Conservation (phyloP, 2,329 filamentous ascomycete species). For the Fragosphaeria purpurea region DNA sequence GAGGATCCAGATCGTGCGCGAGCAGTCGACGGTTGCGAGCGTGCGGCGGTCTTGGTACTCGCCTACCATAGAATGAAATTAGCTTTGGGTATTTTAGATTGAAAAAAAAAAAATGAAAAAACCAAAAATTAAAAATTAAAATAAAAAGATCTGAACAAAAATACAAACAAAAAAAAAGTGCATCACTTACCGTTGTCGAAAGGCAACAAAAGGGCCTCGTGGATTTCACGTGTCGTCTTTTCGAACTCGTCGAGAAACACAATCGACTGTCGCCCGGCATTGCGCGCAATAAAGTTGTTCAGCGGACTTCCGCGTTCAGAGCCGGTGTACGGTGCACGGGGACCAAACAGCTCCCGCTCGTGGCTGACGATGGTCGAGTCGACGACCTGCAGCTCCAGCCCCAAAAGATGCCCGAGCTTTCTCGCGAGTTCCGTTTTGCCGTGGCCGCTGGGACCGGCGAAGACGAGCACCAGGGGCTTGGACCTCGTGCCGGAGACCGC, state of each 20-base stretch:
- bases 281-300: slow-evolving; percentile 6
- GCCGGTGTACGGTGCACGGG: slow-evolving; percentile 6
- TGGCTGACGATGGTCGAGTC: slow-evolving; percentile 8
- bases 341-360: slow-evolving; percentile 8
- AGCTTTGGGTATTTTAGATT: no score
- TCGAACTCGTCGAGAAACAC: slow-evolving; percentile 11
- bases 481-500: neutral
- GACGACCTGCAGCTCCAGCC: slow-evolving; percentile 5
- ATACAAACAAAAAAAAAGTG: no score
- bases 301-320: slow-evolving; percentile 5
- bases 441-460: slow-evolving; percentile 10
- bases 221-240: slow-evolving; percentile 5
- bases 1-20: slow-evolving; percentile 9
- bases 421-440: slow-evolving; percentile 10
- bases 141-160: no score
- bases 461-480: slow-evolving; percentile 7
- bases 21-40: slow-evolving; percentile 1
- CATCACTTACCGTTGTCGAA: slow-evolving; percentile 4
- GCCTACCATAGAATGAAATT: neutral
- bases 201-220: slow-evolving; percentile 6
- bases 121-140: no score
- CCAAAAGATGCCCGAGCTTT: slow-evolving; percentile 4
- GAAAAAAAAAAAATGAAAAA: no score
- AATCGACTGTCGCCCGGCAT: neutral
- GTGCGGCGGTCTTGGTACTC: slow-evolving; percentile 9